A percentile compares a stretch with the other conserved stretches of the same genome.
These are phyloP conservation scores for Balakata baccata DNA, from an alignment of 345 rosid genomes.

Conservation along the genomic window DNA sequence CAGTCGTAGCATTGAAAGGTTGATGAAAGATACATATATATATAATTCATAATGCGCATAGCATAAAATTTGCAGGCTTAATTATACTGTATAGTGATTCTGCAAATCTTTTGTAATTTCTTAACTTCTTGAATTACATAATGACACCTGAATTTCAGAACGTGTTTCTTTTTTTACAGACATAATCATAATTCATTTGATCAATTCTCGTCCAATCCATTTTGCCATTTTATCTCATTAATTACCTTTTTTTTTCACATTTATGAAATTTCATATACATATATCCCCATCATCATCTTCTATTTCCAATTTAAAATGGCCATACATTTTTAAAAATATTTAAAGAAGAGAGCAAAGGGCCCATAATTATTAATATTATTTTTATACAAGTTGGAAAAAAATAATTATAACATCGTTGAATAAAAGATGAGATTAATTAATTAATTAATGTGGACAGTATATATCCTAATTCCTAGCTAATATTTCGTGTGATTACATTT, in stretches of 20 bases:
- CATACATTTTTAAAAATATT: too few relatives aligned
- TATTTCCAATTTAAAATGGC: too few relatives aligned
- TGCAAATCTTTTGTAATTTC: too few relatives aligned
- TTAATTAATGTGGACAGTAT: background rate
- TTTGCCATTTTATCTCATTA: background rate
- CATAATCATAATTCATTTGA: background rate
- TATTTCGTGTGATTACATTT: background rate
- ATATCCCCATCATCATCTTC: background rate
- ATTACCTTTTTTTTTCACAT: background rate
- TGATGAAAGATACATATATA: too few relatives aligned
- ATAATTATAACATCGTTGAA: background rate
- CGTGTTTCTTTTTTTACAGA: background rate
- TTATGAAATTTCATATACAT: background rate
- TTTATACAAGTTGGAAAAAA: too few relatives aligned
- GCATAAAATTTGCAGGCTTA: background rate
- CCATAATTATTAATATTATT: too few relatives aligned
- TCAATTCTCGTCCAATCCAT: background rate
- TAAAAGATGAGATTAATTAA: background rate
- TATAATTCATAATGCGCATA: too few relatives aligned
- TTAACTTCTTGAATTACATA: too few relatives aligned
- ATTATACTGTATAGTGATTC: too few relatives aligned
- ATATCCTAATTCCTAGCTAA: background rate
- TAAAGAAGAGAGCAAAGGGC: too few relatives aligned
- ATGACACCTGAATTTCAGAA: background rate
- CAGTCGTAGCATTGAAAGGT: background rate